These are phyloP conservation scores for Sporothrix variecibatus DNA, from an alignment of 2,329 filamentous ascomycete species.

Conservation along the genomic window DNA sequence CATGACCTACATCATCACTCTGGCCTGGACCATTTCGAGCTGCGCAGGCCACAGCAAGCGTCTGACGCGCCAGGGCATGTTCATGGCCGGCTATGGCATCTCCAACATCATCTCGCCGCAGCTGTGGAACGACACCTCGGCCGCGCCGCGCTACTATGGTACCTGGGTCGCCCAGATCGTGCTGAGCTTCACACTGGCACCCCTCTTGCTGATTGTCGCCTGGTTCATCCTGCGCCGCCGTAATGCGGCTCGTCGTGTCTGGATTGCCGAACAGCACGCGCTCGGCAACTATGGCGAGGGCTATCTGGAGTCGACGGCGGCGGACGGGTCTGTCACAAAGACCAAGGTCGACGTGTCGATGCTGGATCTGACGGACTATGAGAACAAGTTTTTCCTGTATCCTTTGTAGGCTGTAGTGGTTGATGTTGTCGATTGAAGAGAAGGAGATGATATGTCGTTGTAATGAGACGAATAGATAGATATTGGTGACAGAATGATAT, in stretches of 20 bases:
- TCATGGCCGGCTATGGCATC: slow-evolving; percentile 37
- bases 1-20: slow-evolving; percentile 41
- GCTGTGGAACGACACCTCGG: slow-evolving; percentile 34
- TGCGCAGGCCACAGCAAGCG: slow-evolving; percentile 39
- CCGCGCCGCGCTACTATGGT: slow-evolving; percentile 38
- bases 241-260: slow-evolving; percentile 37
- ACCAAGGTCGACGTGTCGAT: slow-evolving; percentile 41
- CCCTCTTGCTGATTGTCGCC: slow-evolving; percentile 40
- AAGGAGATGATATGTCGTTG: background rate
- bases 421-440: background rate
- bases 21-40: slow-evolving; percentile 43
- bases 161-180: slow-evolving; percentile 39
- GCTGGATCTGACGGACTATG: slow-evolving; percentile 44
- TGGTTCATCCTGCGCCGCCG: slow-evolving; percentile 38
- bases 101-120: slow-evolving; percentile 38
- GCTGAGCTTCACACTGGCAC: slow-evolving; percentile 41
- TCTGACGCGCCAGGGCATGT: slow-evolving; percentile 38
- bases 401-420: slow-evolving; percentile 30
- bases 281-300: slow-evolving; percentile 30
- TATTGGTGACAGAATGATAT: background rate
- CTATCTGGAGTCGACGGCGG: slow-evolving; percentile 18
- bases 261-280: slow-evolving; percentile 35
- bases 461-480: background rate
- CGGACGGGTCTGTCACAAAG: slow-evolving; percentile 29
- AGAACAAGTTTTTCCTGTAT: slow-evolving; percentile 45